Conservation (phyloP, 768 basidiomycete species). For the Favolaschia claudopus region DNA sequence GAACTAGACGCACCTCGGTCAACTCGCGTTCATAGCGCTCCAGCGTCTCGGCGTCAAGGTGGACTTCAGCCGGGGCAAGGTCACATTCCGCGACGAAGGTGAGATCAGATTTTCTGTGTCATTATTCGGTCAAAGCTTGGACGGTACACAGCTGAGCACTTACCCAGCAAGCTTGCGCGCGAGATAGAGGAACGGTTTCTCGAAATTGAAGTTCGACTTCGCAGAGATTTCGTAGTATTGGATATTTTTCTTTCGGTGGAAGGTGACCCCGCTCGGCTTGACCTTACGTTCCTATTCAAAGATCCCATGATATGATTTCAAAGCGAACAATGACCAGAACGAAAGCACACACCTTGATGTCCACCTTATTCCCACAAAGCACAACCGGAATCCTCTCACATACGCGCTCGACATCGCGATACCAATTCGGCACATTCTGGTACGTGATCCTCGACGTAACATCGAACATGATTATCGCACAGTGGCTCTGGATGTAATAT, state of each 20-base stretch:
- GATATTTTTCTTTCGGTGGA: constrained; percentile 99
- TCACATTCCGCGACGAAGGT: constrained; percentile 98
- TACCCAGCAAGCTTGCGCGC: constrained; percentile 97
- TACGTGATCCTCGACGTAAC: constrained; percentile 99
- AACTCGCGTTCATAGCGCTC: constrained; percentile 81
- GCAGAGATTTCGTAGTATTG: constrained; percentile 99
- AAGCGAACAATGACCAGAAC: neutral
- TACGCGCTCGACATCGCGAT: constrained; percentile 98
- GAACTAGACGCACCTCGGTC: constrained; percentile 60
- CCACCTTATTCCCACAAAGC: constrained; percentile 99
- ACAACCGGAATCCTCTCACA: constrained; percentile 99
- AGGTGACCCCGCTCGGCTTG: constrained; percentile 97
- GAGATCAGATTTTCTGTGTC: constrained; percentile 75
- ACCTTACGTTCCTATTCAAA: constrained; percentile 99
- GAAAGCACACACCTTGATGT: constrained; percentile 89
- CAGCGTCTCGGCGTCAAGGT: constrained; percentile 83
- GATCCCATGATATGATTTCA: constrained; percentile 19
- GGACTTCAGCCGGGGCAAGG: constrained; percentile 92
- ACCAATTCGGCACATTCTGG: constrained; percentile 99
- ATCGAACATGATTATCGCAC: constrained; percentile 99
- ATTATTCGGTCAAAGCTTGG: constrained; percentile 1
- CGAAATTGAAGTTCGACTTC: constrained; percentile 99
- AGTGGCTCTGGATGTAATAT: constrained; percentile 97
- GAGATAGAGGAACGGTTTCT: constrained; percentile 99
- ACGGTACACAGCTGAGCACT: constrained; percentile 36